Evolutionary conservation across 2,329 filamentous ascomycete genomes (phyloP).

Genomic region (Venturia aucupariae): DNA sequence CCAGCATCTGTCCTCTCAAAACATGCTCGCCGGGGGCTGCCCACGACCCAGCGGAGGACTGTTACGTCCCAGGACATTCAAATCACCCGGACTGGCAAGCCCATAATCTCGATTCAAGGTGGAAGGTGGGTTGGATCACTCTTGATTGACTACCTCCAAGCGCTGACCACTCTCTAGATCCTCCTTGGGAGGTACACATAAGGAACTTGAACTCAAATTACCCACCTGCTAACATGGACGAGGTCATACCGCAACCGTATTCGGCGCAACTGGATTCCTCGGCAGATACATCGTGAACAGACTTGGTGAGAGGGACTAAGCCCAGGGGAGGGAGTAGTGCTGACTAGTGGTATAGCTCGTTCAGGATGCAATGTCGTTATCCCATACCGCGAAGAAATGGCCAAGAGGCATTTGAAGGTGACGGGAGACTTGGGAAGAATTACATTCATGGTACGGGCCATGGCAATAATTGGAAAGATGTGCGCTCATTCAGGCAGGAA

Average conservation of each 20-base stretch:
- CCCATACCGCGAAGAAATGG: conserved; percentile 94
- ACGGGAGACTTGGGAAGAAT: conserved; percentile 89
- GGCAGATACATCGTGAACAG: conserved; percentile 97
- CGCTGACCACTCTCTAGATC: conserved; percentile 46
- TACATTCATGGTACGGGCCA: conserved; percentile 61
- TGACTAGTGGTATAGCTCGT: conserved; percentile 51
- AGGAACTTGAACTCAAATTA: conserved; percentile 10
- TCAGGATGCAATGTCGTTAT: conserved; percentile 91
- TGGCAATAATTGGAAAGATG: conserved; percentile 5
- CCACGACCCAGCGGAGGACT: conserved; percentile 6
- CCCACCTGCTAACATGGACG: conserved; percentile 17
- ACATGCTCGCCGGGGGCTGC: background rate
- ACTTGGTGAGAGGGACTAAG: conserved; percentile 51
- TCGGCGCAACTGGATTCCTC: conserved; percentile 91
- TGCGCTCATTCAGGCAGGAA: conserved; percentile 51
- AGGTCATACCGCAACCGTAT: conserved; percentile 96
- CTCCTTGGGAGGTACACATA: conserved; percentile 65
- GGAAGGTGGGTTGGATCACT: conserved; percentile 58
- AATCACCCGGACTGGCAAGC: conserved; percentile 93
- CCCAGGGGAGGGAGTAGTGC: conserved; percentile 12
- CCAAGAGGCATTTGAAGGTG: conserved; percentile 92
- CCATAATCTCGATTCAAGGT: conserved; percentile 78
- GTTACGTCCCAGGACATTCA: conserved; percentile 62
- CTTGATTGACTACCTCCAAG: background rate
- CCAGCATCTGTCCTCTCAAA: background rate